These are phyloP conservation scores for Chloropicon primus DNA, from an alignment of 139 green algal genomes.

Conservation along the genomic window DNA sequence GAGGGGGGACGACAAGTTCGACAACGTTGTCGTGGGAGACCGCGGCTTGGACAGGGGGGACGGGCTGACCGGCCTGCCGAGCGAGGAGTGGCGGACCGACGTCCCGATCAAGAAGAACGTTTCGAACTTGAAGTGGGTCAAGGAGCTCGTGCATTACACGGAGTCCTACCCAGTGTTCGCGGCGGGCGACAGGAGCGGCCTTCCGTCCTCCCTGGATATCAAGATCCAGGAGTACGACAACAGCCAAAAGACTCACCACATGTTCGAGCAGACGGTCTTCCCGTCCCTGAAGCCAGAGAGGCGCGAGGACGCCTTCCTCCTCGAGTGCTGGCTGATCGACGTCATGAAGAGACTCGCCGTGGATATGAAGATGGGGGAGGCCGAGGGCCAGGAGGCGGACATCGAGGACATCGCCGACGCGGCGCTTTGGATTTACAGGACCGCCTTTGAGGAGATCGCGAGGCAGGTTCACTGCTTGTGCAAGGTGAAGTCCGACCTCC, in stretches of 20 bases:
- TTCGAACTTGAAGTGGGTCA: slow-evolving; percentile 21
- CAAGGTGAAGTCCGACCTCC: slow-evolving; percentile 30
- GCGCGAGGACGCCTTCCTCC: slow-evolving; percentile 25
- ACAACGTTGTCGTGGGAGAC: neutral
- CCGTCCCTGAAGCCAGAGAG: slow-evolving; percentile 7
- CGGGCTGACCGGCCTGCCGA: neutral
- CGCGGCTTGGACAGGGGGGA: neutral
- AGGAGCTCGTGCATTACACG: slow-evolving; percentile 26
- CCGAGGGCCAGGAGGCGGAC: neutral
- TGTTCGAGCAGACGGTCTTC: neutral
- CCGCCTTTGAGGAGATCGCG: slow-evolving; percentile 37
- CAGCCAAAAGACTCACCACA: neutral
- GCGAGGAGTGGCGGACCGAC: neutral
- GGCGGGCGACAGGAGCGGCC: neutral
- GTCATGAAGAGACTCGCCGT: slow-evolving; percentile 23
- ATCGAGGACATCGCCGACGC: slow-evolving; percentile 27
- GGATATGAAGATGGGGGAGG: slow-evolving; percentile 6
- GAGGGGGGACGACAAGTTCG: neutral
- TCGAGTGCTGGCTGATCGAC: slow-evolving; percentile 33
- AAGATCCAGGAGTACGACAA: slow-evolving; percentile 4
- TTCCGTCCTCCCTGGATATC: neutral
- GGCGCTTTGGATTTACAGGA: slow-evolving; percentile 31
- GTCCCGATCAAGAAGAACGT: neutral
- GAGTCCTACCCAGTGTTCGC: slow-evolving; percentile 12
- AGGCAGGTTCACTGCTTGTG: slow-evolving; percentile 30